Evolutionary conservation across 225 moss, liverwort and hornwort species (phyloP).

Genomic region (Climacium dendroides): DNA sequence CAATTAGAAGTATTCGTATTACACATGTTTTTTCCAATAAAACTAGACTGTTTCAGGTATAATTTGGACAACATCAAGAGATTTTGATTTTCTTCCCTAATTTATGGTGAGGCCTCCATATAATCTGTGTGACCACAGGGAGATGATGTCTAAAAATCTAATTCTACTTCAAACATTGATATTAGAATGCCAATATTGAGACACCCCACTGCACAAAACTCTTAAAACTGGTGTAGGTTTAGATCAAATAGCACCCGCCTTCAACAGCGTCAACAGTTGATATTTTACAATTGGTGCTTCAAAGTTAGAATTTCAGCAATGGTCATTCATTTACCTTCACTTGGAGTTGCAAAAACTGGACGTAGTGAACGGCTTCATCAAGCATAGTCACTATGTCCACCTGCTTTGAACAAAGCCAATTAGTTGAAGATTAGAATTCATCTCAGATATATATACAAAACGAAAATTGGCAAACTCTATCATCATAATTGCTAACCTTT

Average conservation of each 20-base stretch:
- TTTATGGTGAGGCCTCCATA: background rate
- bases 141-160: background rate
- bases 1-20: background rate
- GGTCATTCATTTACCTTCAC: conserved; percentile 45
- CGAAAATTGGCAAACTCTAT: no score
- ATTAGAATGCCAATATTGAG: background rate
- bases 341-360: conserved; percentile 78
- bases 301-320: background rate
- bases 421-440: background rate
- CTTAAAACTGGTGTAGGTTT: background rate
- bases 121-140: background rate
- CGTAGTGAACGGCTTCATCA: conserved; percentile 78
- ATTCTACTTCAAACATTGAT: background rate
- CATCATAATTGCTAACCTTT: conserved; percentile 17
- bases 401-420: conserved; percentile 1
- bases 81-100: background rate
- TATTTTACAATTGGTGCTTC: no score
- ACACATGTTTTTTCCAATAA: background rate
- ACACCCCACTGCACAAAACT: no score
- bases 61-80: background rate
- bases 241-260: background rate
- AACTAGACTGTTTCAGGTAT: background rate
- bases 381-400: conserved; percentile 93
- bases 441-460: no score
- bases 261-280: background rate